Conservation (phyloP, 1,284 basidiomycete genomes). For the Ganoderma resinaceum region DNA sequence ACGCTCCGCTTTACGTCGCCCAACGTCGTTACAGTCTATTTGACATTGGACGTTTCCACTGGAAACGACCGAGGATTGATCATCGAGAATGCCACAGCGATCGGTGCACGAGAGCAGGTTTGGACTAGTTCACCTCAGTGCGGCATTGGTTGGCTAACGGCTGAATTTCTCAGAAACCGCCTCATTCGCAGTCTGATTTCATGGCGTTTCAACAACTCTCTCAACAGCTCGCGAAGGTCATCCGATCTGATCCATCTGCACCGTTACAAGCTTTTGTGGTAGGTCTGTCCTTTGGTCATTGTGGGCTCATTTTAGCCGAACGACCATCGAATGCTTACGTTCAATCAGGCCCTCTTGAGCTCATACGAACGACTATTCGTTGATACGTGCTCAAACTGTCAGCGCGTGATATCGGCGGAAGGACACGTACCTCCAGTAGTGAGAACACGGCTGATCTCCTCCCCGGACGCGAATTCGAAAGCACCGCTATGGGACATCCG, state of each 20-base stretch:
- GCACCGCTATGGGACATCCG: conserved; percentile 55
- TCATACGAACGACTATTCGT: conserved; percentile 68
- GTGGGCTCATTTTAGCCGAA: conserved; percentile 9
- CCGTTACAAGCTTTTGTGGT: conserved; percentile 59
- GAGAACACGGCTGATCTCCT: conserved; percentile 56
- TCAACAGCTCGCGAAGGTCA: conserved; percentile 66
- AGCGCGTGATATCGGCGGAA: conserved; percentile 68
- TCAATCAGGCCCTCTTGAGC: conserved; percentile 53
- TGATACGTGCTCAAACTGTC: conserved; percentile 61
- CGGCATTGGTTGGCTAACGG: conserved; percentile 11
- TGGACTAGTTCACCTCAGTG: conserved; percentile 22
- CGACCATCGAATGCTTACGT: conserved; percentile 12
- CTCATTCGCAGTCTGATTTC: conserved; percentile 73
- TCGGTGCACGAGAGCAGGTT: conserved; percentile 74
- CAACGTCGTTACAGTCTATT: conserved; percentile 66
- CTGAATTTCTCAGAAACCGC: conserved; percentile 54
- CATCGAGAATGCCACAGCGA: conserved; percentile 65
- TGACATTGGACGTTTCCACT: conserved; percentile 50
- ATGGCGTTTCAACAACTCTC: conserved; percentile 67
- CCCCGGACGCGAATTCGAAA: conserved; percentile 31
- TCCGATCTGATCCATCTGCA: conserved; percentile 59
- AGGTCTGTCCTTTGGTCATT: neutral
- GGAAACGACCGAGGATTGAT: conserved; percentile 45
- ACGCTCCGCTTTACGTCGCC: conserved; percentile 62
- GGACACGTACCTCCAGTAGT: conserved; percentile 75